phyloP scores from a whole-genome alignment of 2,329 filamentous ascomycete species.

The Alternaria angustiovoidea region DNA sequence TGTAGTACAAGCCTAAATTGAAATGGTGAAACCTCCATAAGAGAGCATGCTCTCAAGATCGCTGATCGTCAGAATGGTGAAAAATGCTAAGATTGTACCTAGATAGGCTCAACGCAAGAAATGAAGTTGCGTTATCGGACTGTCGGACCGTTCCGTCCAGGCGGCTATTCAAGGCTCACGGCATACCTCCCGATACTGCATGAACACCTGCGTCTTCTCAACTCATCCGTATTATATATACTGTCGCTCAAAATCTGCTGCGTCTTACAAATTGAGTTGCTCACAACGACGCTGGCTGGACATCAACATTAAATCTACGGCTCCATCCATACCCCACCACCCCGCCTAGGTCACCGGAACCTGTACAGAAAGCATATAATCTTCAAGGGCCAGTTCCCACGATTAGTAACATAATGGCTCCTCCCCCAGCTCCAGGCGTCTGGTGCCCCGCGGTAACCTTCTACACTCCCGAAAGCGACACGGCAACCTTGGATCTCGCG shows the following conservation, averaged over 20 bases:
- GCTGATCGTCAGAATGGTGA: not conserved
- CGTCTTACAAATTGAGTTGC: not conserved
- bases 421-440: conserved; percentile 34
- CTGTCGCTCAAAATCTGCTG: not conserved
- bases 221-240: not conserved
- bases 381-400: not conserved
- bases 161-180: conserved; percentile 21
- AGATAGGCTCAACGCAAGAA: not conserved
- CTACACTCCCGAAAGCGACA: conserved; percentile 49
- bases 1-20: not conserved
- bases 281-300: not conserved
- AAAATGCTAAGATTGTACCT: not conserved
- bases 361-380: not conserved
- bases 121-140: conserved; percentile 1
- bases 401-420: conserved; percentile 14
- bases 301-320: not conserved
- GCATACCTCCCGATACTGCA: conserved; percentile 14
- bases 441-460: conserved; percentile 56
- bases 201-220: conserved; percentile 7
- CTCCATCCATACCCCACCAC: not conserved
- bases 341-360: not conserved
- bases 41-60: not conserved
- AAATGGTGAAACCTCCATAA: not conserved
- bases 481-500: conserved; percentile 52
- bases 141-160: conserved; percentile 6